Evolutionary conservation across 352 stramenopile species (phyloP).

Genomic region (Aphanomyces euteiches): DNA sequence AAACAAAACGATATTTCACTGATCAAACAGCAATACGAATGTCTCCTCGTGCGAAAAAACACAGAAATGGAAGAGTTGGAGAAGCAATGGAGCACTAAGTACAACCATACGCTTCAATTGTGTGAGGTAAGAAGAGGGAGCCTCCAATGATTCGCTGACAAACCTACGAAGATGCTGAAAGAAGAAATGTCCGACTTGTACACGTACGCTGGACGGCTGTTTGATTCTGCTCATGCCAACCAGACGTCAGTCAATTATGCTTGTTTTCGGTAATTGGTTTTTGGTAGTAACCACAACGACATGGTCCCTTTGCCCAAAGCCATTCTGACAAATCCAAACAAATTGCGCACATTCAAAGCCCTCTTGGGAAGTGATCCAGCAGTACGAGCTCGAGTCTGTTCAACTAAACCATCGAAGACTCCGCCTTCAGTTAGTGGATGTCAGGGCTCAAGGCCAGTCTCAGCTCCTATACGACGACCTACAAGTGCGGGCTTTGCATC

Average conservation of each 20-base stretch:
- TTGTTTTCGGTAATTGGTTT: too few species aligned
- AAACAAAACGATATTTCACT: slow-evolving; percentile 72
- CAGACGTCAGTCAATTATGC: slow-evolving; percentile 20
- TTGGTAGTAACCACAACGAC: too few species aligned
- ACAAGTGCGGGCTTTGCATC: slow-evolving; percentile 53
- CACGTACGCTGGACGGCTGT: slow-evolving; percentile 35
- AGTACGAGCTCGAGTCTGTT: slow-evolving; percentile 4
- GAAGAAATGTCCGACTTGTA: slow-evolving; percentile 71
- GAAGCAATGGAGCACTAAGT: slow-evolving; percentile 40
- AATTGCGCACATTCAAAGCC: slow-evolving; percentile 65
- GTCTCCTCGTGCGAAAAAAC: slow-evolving; percentile 53
- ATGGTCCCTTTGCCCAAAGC: slow-evolving; percentile 48
- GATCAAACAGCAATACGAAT: slow-evolving; percentile 71
- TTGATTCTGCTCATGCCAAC: slow-evolving; percentile 37
- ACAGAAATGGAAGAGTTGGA: slow-evolving; percentile 41
- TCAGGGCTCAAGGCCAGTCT: slow-evolving; percentile 43
- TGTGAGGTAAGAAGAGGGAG: slow-evolving; percentile 43
- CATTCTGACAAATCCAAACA: slow-evolving; percentile 63
- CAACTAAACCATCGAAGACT: too few species aligned
- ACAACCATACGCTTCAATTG: slow-evolving; percentile 37
- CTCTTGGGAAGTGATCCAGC: slow-evolving; percentile 42
- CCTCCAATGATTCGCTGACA: too few species aligned
- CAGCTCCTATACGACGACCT: slow-evolving; percentile 57
- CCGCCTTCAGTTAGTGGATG: too few species aligned
- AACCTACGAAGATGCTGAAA: slow-evolving; percentile 45